Evolutionary conservation across 495 filamentous ascomycete species (phyloP).

Genomic region (Beverwykella pulmonaria): DNA sequence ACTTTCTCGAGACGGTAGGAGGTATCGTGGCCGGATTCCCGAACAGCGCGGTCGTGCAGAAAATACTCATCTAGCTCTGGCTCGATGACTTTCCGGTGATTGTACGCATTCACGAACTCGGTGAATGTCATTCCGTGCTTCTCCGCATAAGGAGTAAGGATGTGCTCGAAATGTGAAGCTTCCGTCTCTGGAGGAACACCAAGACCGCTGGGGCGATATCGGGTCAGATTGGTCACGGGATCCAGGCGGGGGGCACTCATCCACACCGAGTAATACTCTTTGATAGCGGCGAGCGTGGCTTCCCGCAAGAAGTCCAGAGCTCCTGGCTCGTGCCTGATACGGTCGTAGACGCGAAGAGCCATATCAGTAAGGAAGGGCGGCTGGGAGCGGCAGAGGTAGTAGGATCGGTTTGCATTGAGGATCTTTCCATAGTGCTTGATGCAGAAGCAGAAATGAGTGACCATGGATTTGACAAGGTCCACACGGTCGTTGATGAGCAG

Average conservation of each 20-base stretch:
- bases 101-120: conserved; percentile 86
- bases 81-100: conserved; percentile 72
- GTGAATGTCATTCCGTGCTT: conserved; percentile 80
- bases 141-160: conserved; percentile 81
- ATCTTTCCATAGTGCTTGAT: conserved; percentile 98
- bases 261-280: conserved; percentile 95
- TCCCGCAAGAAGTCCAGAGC: conserved; percentile 75
- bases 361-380: conserved; percentile 98
- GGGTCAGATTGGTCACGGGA: conserved; percentile 75
- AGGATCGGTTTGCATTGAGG: conserved; percentile 92
- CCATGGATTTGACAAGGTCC: conserved; percentile 88
- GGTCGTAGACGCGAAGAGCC: conserved; percentile 85
- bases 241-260: conserved; percentile 78
- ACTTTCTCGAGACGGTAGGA: conserved; percentile 87
- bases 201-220: conserved; percentile 85
- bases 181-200: conserved; percentile 96
- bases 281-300: conserved; percentile 87
- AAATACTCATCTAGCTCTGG: conserved; percentile 93
- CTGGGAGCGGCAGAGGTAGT: conserved; percentile 91
- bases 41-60: conserved; percentile 88
- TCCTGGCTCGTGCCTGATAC: conserved; percentile 77
- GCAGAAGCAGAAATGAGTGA: conserved; percentile 93
- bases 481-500: conserved; percentile 78
- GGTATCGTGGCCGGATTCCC: conserved; percentile 97
- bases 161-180: conserved; percentile 80